Evolutionary conservation across 163 green algal genomes (phyloP), one percentile per base, ranked within the genome.

Genomic region (Prototheca wickerhamii): DNA sequence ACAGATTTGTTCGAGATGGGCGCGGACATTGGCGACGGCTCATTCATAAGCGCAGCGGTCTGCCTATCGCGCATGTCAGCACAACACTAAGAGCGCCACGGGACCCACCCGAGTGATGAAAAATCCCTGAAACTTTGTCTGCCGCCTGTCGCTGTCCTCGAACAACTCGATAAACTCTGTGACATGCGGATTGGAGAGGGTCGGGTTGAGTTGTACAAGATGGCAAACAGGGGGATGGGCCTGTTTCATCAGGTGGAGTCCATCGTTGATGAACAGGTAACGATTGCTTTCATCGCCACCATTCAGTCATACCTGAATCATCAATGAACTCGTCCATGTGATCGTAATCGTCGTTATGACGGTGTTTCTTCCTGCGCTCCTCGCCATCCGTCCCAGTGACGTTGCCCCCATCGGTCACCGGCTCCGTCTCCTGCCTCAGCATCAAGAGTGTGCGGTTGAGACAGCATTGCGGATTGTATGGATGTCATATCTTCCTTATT

Each of bases 271-370:
- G n/a, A n/a, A n/a, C n/a, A n/a, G n/a, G n/a, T n/a, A n/a, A n/a
- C 37, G 10, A 44, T 44, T 44, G 37, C 37, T 44, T n/a, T n/a
- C n/a, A n/a, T n/a, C n/a, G n/a, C 37, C 10, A 44, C 37, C 37
- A 21, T 44, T 15, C 37, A 10, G 15, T 10, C 46, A 54, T 12
- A 54, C 46, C 46, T 54, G 46, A 54, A 25, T 54, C 46, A 28
- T 54, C 46, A 10, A 54, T 54, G 23, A 54, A 54, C 18, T 54
- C 46, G 46, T 54, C 46, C 46, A 54, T 54, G 46, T 54, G 46
- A 54, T 54, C 46, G 23, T 54, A 54, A 6, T 25, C 23, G 18
- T 54, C 46, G 18, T 54, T 25, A 12, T 54, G n/a, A 5, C 18
- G 46, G n/a, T n/a, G n/a, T n/a, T n/a, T n/a, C 46, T 18, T 44